A percentile compares a stretch with the other conserved stretches of the same genome.
Conservation (phyloP, 371 early-diverging fungal species). For the Apophysomyces variabilis region DNA sequence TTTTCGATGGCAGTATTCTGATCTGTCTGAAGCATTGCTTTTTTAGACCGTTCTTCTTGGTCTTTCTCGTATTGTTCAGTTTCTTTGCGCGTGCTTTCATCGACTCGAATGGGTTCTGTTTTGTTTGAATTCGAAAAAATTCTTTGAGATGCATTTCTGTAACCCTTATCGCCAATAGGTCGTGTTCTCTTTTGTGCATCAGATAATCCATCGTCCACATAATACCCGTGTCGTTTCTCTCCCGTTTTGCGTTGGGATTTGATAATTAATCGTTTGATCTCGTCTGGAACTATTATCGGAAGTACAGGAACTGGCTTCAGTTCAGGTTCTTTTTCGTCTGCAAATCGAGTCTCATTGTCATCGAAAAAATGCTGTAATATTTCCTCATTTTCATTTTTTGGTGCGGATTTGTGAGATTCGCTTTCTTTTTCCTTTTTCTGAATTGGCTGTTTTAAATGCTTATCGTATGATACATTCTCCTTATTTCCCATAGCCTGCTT, state of each 20-base stretch:
- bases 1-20: conserved; percentile 56
- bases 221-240: background rate
- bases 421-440: conserved; percentile 5
- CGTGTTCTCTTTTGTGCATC: conserved; percentile 2
- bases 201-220: background rate
- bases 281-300: conserved; percentile 37
- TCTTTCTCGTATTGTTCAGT: conserved; percentile 22
- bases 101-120: background rate
- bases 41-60: conserved; percentile 29
- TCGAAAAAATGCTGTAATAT: conserved; percentile 27
- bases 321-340: conserved; percentile 19
- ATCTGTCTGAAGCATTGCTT: conserved; percentile 29
- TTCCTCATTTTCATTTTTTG: conserved; percentile 13
- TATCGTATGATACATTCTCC: background rate
- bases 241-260: conserved; percentile 9
- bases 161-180: background rate
- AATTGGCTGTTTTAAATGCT: conserved; percentile 1
- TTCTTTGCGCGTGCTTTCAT: conserved; percentile 11
- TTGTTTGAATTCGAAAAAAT: conserved; percentile 3
- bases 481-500: background rate
- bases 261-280: conserved; percentile 15
- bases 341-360: conserved; percentile 33
- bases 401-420: background rate
- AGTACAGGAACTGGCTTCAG: conserved; percentile 33
- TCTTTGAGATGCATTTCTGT: background rate